Percentiles rank a stretch among this genome's conserved stretches.
These are phyloP conservation scores for Cercospora brassicicola DNA, from an alignment of 2,329 filamentous ascomycete genomes.

Conservation along the genomic window DNA sequence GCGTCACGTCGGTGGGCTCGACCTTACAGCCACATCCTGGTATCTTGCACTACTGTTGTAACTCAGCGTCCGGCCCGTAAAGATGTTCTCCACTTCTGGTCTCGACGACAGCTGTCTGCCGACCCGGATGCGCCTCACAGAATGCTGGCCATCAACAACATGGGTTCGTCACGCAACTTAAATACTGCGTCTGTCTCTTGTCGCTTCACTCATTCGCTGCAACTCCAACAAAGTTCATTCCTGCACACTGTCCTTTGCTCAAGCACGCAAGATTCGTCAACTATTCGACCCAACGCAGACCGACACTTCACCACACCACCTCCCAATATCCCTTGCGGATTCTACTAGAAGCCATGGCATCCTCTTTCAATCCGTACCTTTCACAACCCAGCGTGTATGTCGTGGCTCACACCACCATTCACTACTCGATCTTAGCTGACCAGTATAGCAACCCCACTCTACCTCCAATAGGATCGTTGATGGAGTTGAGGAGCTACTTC, in stretches of 20 bases:
- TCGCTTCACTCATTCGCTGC: slow-evolving; percentile 16
- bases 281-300: neutral
- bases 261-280: neutral
- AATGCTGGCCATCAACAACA: slow-evolving; percentile 18
- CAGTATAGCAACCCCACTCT: slow-evolving; percentile 2
- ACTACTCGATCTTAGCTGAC: neutral
- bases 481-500: neutral
- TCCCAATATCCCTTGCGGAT: neutral
- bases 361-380: slow-evolving; percentile 3
- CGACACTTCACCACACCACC: neutral
- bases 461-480: slow-evolving; percentile 4
- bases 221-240: slow-evolving; percentile 18
- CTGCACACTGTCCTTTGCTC: slow-evolving; percentile 14
- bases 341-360: neutral
- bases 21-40: slow-evolving; percentile 26
- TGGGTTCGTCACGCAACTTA: slow-evolving; percentile 22
- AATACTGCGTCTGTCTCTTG: slow-evolving; percentile 20
- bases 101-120: slow-evolving; percentile 24
- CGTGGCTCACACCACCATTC: neutral
- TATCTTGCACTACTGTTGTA: slow-evolving; percentile 22
- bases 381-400: slow-evolving; percentile 1
- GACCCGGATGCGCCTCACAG: slow-evolving; percentile 12
- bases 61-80: slow-evolving; percentile 27
- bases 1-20: slow-evolving; percentile 12
- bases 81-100: slow-evolving; percentile 24